Conservation (phyloP, 1,139 yeast species). For the Pichia sp. region DNA sequence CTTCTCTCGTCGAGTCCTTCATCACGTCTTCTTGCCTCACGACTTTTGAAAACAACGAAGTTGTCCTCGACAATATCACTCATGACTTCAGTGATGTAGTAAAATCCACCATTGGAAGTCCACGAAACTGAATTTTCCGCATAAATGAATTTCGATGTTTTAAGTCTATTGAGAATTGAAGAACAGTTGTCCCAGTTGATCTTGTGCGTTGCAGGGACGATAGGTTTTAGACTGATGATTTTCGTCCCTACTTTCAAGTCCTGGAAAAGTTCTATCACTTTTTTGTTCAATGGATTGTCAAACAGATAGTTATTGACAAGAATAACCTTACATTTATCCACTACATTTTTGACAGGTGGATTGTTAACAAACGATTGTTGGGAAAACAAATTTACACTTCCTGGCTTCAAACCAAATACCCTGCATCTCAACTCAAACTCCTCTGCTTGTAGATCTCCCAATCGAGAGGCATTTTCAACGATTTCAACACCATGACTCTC, state of each 20-base stretch:
- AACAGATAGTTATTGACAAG: conserved; percentile 81
- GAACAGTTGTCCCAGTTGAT: conserved; percentile 53
- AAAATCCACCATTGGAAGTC: conserved; percentile 83
- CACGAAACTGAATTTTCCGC: conserved; percentile 77
- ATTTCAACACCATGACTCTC: conserved; percentile 86
- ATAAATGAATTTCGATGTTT: conserved; percentile 62
- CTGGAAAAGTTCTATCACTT: conserved; percentile 59
- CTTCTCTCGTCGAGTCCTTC: conserved; percentile 18
- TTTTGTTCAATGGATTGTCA: conserved; percentile 64
- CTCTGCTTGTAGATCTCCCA: conserved; percentile 56
- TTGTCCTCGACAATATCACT: conserved; percentile 38
- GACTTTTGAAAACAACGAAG: conserved; percentile 28
- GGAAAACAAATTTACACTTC: conserved; percentile 54
- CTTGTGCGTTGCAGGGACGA: conserved; percentile 56
- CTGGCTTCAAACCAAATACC: conserved; percentile 59
- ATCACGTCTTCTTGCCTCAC: conserved; percentile 21
- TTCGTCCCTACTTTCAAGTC: conserved; percentile 71
- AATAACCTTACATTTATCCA: conserved; percentile 65
- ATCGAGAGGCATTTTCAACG: conserved; percentile 73
- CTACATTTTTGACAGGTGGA: conserved; percentile 46
- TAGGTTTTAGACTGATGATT: conserved; percentile 72
- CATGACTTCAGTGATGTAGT: conserved; percentile 71
- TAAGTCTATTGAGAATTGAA: conserved; percentile 59
- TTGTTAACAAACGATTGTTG: conserved; percentile 72
- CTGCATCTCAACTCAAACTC: conserved; percentile 58